Conservation (phyloP, 768 basidiomycete genomes). For the Pulveroboletus ravenelii region DNA sequence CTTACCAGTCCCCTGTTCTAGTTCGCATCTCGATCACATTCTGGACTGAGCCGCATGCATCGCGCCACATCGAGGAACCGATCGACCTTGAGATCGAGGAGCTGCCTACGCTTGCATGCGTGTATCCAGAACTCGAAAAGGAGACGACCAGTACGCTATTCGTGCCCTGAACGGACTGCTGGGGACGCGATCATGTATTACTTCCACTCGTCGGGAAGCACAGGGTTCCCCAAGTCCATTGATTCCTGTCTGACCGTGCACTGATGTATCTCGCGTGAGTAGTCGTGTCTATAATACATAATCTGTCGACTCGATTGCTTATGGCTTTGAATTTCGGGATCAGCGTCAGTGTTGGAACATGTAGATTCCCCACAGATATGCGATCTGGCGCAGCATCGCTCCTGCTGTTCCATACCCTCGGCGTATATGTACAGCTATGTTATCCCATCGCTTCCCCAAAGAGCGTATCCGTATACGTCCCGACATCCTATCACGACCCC, state of each 20-base stretch:
- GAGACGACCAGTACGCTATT: neutral
- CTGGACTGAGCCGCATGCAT: slow-evolving; percentile 12
- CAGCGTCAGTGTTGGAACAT: slow-evolving; percentile 9
- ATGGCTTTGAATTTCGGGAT: neutral
- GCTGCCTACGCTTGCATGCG: slow-evolving; percentile 7
- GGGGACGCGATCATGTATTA: slow-evolving; percentile 30
- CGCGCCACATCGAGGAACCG: neutral
- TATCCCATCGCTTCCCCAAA: slow-evolving; percentile 10
- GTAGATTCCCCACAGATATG: slow-evolving; percentile 1
- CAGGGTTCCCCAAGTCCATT: slow-evolving; percentile 43
- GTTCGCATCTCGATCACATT: too few species aligned
- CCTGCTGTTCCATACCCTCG: slow-evolving; percentile 22
- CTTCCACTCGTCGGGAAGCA: slow-evolving; percentile 48
- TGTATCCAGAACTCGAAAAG: slow-evolving; percentile 7
- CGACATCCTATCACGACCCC: slow-evolving; percentile 7
- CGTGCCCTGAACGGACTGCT: slow-evolving; percentile 1
- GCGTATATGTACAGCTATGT: slow-evolving; percentile 15
- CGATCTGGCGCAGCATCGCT: slow-evolving; percentile 11
- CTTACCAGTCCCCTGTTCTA: too few species aligned
- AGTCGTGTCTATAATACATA: too few species aligned
- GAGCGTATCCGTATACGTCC: slow-evolving; percentile 14
- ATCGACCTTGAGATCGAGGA: slow-evolving; percentile 13
- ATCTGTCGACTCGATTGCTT: too few species aligned
- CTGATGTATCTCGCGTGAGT: slow-evolving; percentile 34
- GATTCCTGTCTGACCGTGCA: too few species aligned